These are phyloP conservation scores for Pyrenophora seminiperda DNA, from an alignment of 2,329 filamentous ascomycete species.

Conservation along the genomic window DNA sequence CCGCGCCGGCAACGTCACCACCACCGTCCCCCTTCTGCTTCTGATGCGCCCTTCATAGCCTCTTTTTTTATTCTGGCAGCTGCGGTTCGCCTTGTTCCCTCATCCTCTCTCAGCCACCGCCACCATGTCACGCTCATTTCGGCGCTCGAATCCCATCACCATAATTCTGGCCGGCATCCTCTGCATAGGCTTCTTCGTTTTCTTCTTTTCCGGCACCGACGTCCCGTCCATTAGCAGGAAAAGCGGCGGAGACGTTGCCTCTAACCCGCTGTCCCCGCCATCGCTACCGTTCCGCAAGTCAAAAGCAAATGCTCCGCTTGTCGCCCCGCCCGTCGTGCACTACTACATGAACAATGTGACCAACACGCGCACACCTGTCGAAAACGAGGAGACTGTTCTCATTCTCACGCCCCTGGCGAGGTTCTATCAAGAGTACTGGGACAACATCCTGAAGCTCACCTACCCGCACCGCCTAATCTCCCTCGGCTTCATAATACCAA, in stretches of 20 bases:
- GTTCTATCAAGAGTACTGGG: constrained; percentile 96
- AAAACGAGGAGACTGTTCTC: constrained; percentile 82
- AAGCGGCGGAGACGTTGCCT: constrained; percentile 61
- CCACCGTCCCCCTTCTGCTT: constrained; percentile 20
- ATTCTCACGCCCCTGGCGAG: constrained; percentile 90
- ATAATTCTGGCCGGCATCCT: constrained; percentile 73
- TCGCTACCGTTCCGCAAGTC: constrained; percentile 75
- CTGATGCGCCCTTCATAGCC: constrained; percentile 45
- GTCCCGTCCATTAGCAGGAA: constrained; percentile 55
- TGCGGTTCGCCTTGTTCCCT: constrained; percentile 33
- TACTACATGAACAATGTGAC: constrained; percentile 97
- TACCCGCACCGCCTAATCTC: constrained; percentile 97
- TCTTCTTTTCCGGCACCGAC: constrained; percentile 67
- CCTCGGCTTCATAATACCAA: constrained; percentile 93
- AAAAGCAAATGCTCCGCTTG: constrained; percentile 57
- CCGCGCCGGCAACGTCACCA: constrained; percentile 21
- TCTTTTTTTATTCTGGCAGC: constrained; percentile 32
- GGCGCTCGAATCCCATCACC: constrained; percentile 79
- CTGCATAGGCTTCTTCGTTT: constrained; percentile 65
- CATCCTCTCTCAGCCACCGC: constrained; percentile 36
- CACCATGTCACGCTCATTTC: constrained; percentile 70
- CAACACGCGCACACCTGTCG: constrained; percentile 73
- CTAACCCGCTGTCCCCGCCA: constrained; percentile 73
- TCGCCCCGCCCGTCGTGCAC: constrained; percentile 83
- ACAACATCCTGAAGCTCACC: constrained; percentile 79